These are phyloP conservation scores for Asterophora parasitica DNA, from an alignment of 768 basidiomycete genomes.

Conservation along the genomic window DNA sequence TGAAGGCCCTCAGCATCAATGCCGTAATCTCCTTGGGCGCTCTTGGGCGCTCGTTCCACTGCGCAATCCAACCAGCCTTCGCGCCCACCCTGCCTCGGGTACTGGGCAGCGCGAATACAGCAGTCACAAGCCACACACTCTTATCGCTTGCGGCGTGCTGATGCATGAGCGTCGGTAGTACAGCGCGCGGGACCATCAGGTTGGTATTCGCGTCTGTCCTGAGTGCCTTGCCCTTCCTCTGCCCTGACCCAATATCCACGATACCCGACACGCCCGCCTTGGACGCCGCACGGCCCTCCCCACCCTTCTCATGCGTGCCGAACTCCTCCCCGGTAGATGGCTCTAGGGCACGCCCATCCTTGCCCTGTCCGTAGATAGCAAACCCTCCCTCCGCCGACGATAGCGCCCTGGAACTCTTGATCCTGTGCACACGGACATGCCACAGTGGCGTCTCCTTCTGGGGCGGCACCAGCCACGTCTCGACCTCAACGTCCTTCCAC, in stretches of 20 bases:
- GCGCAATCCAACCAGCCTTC: slow-evolving; percentile 38
- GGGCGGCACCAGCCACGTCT: slow-evolving; percentile 73
- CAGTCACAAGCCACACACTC: slow-evolving; percentile 60
- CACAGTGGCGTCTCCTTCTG: slow-evolving; percentile 50
- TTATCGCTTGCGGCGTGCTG: slow-evolving; percentile 34
- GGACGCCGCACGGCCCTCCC: slow-evolving; percentile 49
- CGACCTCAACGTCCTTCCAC: slow-evolving; percentile 66
- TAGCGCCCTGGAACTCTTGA: slow-evolving; percentile 47
- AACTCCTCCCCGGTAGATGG: slow-evolving; percentile 37
- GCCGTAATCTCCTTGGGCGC: slow-evolving; percentile 35
- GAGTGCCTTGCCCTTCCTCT: slow-evolving; percentile 37
- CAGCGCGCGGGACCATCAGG: slow-evolving; percentile 59
- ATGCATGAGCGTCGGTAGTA: slow-evolving; percentile 60
- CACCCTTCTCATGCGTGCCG: slow-evolving; percentile 45
- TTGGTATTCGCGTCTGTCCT: slow-evolving; percentile 72
- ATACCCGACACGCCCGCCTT: slow-evolving; percentile 62
- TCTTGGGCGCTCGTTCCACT: slow-evolving; percentile 44
- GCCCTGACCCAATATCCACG: slow-evolving; percentile 37
- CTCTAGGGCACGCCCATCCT: slow-evolving; percentile 55
- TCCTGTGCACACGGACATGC: slow-evolving; percentile 67
- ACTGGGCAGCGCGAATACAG: slow-evolving; percentile 58
- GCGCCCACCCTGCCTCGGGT: slow-evolving; percentile 31
- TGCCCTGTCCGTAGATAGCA: slow-evolving; percentile 64
- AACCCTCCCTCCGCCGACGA: slow-evolving; percentile 65
- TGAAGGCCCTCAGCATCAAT: slow-evolving; percentile 7